Percentiles rank a stretch among this genome's conserved stretches.
Conservation (phyloP, 257 asterid genomes). For the Solanum medicagineum region DNA sequence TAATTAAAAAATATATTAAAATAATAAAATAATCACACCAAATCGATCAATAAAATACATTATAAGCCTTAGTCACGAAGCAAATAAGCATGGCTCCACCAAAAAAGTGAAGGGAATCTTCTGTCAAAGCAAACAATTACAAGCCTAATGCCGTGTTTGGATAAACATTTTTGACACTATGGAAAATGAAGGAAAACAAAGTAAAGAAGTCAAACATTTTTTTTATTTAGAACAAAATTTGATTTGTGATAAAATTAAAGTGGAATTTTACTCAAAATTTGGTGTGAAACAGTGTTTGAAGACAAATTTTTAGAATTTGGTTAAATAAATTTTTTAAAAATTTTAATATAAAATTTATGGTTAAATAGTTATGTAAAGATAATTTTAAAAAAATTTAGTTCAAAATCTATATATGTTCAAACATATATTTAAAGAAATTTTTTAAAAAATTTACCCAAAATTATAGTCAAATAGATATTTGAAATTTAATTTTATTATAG, state of each 20-base stretch:
- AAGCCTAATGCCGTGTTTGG: not conserved
- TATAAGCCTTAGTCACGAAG: not conserved
- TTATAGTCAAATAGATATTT: no score
- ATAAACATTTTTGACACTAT: not conserved
- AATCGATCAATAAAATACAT: no score
- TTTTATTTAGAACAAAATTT: not conserved
- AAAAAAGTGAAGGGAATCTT: not conserved
- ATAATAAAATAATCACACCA: no score
- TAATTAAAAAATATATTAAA: no score
- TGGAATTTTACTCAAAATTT: not conserved
- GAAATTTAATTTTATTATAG: not conserved
- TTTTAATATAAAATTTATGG: no score
- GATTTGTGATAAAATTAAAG: not conserved
- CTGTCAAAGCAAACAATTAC: not conserved
- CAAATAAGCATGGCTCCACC: not conserved
- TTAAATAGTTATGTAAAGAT: no score
- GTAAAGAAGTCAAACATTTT: not conserved
- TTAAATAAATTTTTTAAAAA: no score
- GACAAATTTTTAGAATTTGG: not conserved
- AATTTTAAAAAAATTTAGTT: no score
- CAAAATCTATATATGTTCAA: no score
- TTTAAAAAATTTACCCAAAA: no score
- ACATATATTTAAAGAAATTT: no score
- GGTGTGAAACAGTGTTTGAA: not conserved
- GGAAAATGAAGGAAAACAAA: not conserved